phyloP scores from a whole-genome alignment of 2,329 filamentous ascomycete species.

The Fusarium sp. region DNA sequence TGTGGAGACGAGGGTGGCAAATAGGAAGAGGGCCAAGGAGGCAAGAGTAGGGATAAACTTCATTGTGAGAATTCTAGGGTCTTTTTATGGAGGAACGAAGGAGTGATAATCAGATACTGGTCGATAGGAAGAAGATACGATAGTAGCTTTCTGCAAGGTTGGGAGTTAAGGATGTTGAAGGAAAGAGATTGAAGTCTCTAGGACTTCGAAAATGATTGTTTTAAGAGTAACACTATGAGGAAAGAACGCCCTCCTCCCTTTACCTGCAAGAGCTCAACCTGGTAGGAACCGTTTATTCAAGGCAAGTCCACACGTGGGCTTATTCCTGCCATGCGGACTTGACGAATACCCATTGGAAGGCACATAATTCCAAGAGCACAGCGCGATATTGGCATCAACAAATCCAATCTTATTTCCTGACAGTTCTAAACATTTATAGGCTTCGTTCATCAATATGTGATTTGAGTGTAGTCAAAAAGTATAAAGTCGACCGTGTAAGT shows the following conservation, averaged over 20 bases:
- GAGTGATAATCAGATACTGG: not conserved
- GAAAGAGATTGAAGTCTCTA: not conserved
- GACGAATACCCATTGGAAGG: not conserved
- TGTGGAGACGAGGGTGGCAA: slow-evolving; percentile 22
- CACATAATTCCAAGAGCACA: not conserved
- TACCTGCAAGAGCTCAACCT: not conserved
- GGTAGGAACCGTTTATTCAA: not conserved
- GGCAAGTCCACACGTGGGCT: not conserved
- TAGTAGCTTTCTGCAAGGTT: not conserved
- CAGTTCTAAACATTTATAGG: not conserved
- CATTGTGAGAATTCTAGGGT: slow-evolving; percentile 16
- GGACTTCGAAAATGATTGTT: not conserved
- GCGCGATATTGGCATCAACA: not conserved
- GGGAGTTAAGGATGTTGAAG: not conserved
- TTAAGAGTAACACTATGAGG: not conserved
- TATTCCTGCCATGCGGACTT: not conserved
- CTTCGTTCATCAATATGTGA: not conserved
- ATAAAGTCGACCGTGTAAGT: slow-evolving; percentile 15
- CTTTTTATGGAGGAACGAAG: not conserved
- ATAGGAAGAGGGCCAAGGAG: slow-evolving; percentile 27
- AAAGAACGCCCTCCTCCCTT: not conserved
- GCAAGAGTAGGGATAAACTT: slow-evolving; percentile 6
- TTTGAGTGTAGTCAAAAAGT: not conserved
- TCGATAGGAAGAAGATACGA: not conserved
- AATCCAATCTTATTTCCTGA: not conserved